Evolutionary conservation across 768 basidiomycete genomes (phyloP).

Genomic region (Lanmaoa pseudosensibilis): DNA sequence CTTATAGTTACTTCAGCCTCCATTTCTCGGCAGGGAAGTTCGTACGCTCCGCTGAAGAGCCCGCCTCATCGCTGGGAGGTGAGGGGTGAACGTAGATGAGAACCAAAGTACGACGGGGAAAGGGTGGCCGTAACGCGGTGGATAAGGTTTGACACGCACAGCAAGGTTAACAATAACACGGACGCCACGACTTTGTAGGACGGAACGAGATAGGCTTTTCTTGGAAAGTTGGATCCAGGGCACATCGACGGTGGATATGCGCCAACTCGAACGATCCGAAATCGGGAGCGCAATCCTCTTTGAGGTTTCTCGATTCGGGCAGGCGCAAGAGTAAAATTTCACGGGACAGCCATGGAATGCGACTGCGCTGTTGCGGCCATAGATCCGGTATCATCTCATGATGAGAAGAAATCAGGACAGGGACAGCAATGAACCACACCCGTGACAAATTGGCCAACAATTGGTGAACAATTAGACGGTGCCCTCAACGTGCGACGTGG

Average conservation of each 20-base stretch:
- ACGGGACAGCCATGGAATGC: slow-evolving; percentile 13
- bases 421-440: slow-evolving; percentile 13
- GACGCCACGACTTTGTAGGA: slow-evolving; percentile 12
- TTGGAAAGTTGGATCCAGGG: slow-evolving; percentile 16
- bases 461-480: slow-evolving; percentile 32
- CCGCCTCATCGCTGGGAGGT: background rate
- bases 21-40: background rate
- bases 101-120: background rate
- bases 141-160: slow-evolving; percentile 26
- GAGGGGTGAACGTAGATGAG: background rate
- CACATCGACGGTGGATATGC: slow-evolving; percentile 1
- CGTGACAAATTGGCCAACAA: slow-evolving; percentile 14
- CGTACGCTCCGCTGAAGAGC: background rate
- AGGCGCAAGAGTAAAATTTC: slow-evolving; percentile 24
- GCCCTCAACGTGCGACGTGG: slow-evolving; percentile 29
- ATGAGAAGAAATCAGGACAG: slow-evolving; percentile 16
- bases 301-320: slow-evolving; percentile 33
- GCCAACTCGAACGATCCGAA: slow-evolving; percentile 14
- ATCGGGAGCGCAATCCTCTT: slow-evolving; percentile 24
- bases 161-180: slow-evolving; percentile 21
- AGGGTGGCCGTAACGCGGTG: background rate
- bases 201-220: slow-evolving; percentile 8
- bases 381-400: slow-evolving; percentile 28
- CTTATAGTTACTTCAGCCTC: background rate
- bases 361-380: slow-evolving; percentile 2